A percentile compares a stretch with the other conserved stretches of the same genome.
phyloP scores from a whole-genome alignment of 2,329 filamentous ascomycete species.

The Trichoderma afroharzianum region DNA sequence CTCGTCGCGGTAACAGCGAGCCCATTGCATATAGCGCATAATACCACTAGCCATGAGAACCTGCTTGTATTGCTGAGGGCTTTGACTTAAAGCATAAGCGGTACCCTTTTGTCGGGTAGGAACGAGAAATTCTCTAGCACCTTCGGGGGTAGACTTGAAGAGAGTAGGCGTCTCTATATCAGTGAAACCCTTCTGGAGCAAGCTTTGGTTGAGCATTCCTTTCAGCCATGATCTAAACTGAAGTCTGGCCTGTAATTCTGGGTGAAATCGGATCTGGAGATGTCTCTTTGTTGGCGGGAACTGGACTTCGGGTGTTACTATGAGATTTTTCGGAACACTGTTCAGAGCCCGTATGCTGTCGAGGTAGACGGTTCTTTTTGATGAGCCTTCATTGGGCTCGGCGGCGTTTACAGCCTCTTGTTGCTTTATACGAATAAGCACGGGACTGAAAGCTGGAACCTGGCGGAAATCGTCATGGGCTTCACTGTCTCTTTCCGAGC shows the following conservation, averaged over 20 bases:
- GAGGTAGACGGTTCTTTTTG: constrained; percentile 58
- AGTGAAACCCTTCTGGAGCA: constrained; percentile 58
- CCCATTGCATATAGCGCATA: constrained; percentile 83
- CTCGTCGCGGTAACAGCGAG: constrained; percentile 92
- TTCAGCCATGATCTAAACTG: constrained; percentile 62
- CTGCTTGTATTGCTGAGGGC: constrained; percentile 98
- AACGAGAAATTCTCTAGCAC: constrained; percentile 90
- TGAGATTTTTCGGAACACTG: constrained; percentile 56
- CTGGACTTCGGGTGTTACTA: constrained; percentile 68
- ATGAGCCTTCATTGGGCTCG: constrained; percentile 24
- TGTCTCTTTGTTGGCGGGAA: constrained; percentile 76
- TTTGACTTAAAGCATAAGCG: constrained; percentile 91
- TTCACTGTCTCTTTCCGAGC: constrained; percentile 34
- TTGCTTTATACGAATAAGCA: constrained; percentile 44
- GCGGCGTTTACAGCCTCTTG: constrained; percentile 24
- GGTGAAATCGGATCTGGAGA: constrained; percentile 76
- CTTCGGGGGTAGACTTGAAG: constrained; percentile 97
- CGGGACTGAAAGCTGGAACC: constrained; percentile 50
- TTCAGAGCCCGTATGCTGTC: constrained; percentile 47
- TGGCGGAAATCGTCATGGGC: constrained; percentile 42
- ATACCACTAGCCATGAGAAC: constrained; percentile 92
- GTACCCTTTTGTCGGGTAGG: constrained; percentile 72
- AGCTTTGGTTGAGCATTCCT: constrained; percentile 48
- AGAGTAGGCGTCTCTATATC: constrained; percentile 90
- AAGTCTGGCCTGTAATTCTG: constrained; percentile 63